A percentile compares a stretch with the other conserved stretches of the same genome.
phyloP scores from a whole-genome alignment of 371 early-diverging fungal genomes.

The Mucor indicus region DNA sequence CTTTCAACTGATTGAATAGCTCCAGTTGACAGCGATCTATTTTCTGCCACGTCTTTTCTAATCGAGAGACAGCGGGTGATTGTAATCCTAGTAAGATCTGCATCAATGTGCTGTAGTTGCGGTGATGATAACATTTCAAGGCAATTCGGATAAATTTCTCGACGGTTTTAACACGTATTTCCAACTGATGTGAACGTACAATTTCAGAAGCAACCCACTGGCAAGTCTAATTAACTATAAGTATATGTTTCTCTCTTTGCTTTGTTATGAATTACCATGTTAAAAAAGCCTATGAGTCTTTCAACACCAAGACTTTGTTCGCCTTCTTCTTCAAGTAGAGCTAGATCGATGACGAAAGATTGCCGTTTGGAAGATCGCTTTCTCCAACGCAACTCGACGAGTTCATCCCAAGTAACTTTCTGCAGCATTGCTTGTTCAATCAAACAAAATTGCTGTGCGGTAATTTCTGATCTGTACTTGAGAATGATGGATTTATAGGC shows the following conservation, averaged over 20 bases:
- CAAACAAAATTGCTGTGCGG: constrained; percentile 53
- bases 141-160: constrained; percentile 52
- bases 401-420: constrained; percentile 55
- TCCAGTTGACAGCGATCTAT: constrained; percentile 46
- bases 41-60: constrained; percentile 53
- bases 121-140: constrained; percentile 57
- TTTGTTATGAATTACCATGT: constrained; percentile 24
- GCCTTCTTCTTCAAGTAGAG: background rate
- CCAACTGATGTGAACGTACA: constrained; percentile 28
- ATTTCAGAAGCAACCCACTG: constrained; percentile 54
- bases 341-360: constrained; percentile 6
- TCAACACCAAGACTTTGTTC: constrained; percentile 22
- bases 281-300: constrained; percentile 37
- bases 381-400: constrained; percentile 51
- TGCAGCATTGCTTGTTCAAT: constrained; percentile 54
- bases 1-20: constrained; percentile 50
- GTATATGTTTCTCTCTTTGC: background rate
- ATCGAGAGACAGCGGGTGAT: constrained; percentile 47
- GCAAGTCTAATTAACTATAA: constrained; percentile 25
- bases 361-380: constrained; percentile 18
- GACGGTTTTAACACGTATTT: constrained; percentile 33
- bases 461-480: constrained; percentile 37
- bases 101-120: constrained; percentile 58
- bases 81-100: constrained; percentile 59
- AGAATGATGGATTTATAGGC: constrained; percentile 37